A percentile compares a stretch with the other conserved stretches of the same genome.
phyloP scores from a whole-genome alignment of 352 stramenopile species.

The Pythium phragmiticola region DNA sequence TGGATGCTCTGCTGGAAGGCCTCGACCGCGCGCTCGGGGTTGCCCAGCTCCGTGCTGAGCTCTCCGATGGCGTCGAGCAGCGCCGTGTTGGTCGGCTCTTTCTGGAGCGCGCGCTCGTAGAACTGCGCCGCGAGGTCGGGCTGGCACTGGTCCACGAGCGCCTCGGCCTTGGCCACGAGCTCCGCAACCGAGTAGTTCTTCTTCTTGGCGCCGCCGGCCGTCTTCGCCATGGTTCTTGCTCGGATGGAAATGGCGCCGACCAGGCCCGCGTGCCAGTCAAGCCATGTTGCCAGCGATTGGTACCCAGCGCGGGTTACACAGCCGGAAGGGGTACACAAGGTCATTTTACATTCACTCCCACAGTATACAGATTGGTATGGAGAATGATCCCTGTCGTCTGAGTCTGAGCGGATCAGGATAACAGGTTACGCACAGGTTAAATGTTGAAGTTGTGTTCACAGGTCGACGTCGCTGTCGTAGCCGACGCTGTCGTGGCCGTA shows the following conservation, averaged over 20 bases:
- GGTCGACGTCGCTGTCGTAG: conserved; percentile 11
- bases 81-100: conserved; percentile 65
- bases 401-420: conserved; percentile 2
- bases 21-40: conserved; percentile 68
- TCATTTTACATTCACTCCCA: background rate
- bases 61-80: conserved; percentile 81
- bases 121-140: conserved; percentile 83
- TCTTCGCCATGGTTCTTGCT: conserved; percentile 31
- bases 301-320: conserved; percentile 15
- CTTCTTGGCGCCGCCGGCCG: conserved; percentile 15
- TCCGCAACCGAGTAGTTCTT: conserved; percentile 58
- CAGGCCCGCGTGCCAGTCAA: conserved; percentile 1
- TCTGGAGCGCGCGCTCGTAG: conserved; percentile 72
- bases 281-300: conserved; percentile 17
- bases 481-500: conserved; percentile 1
- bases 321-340: background rate
- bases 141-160: conserved; percentile 82
- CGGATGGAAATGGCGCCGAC: background rate
- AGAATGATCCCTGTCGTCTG: background rate
- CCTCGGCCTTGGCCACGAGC: conserved; percentile 81
- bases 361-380: background rate
- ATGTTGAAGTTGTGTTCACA: background rate
- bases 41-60: conserved; percentile 79
- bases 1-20: conserved; percentile 73
- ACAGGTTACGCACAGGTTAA: conserved; percentile 4